Conservation (phyloP, 495 filamentous ascomycete genomes). For the Pyrenula aspistea region DNA sequence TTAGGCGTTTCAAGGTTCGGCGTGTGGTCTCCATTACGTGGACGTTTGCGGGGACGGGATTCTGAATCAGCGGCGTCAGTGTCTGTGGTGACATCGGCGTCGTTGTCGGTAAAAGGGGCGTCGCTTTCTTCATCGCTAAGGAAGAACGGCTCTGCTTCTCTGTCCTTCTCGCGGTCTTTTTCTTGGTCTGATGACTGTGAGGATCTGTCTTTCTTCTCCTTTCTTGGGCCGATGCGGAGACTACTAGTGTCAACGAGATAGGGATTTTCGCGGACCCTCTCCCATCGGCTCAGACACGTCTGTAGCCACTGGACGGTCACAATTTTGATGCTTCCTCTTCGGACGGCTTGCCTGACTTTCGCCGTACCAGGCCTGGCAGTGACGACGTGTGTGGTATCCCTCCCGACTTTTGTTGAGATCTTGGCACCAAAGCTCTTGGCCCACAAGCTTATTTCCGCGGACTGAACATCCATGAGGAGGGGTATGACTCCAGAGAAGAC, state of each 20-base stretch:
- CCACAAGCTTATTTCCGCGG: slow-evolving; percentile 74
- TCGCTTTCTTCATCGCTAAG: neutral
- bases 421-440: slow-evolving; percentile 73
- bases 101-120: neutral
- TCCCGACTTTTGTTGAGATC: slow-evolving; percentile 46
- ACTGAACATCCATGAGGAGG: slow-evolving; percentile 60
- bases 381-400: slow-evolving; percentile 54
- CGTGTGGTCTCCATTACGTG: neutral
- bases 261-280: slow-evolving; percentile 55
- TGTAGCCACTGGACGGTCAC: slow-evolving; percentile 83
- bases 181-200: too few species aligned
- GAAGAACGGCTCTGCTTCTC: slow-evolving; percentile 4
- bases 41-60: neutral
- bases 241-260: slow-evolving; percentile 35
- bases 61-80: neutral
- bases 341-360: slow-evolving; percentile 72
- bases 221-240: slow-evolving; percentile 25
- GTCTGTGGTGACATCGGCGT: neutral
- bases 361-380: slow-evolving; percentile 70
- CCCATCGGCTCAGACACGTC: slow-evolving; percentile 70
- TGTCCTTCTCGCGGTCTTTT: slow-evolving; percentile 6
- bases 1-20: neutral
- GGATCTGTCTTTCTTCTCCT: slow-evolving; percentile 3
- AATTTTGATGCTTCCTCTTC: slow-evolving; percentile 67
- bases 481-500: slow-evolving; percentile 87